A percentile compares a stretch with the other conserved stretches of the same genome.
These are phyloP conservation scores for Colletotrichum sp. DNA, from an alignment of 2,329 filamentous ascomycete genomes.

Conservation along the genomic window DNA sequence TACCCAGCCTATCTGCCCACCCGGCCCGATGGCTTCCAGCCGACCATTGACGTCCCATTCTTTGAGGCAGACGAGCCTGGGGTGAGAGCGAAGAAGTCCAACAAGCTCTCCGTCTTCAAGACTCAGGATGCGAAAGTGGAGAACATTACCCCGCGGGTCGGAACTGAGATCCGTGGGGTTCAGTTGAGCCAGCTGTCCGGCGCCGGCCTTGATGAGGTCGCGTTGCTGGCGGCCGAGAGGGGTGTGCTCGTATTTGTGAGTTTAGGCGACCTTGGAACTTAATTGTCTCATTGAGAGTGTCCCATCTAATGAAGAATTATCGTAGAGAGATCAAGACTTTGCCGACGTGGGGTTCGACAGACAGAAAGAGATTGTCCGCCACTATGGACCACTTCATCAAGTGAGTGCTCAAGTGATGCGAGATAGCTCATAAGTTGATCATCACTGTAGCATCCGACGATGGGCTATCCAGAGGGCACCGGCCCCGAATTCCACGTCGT, in stretches of 20 bases:
- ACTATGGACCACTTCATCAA: constrained; percentile 35
- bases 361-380: constrained; percentile 31
- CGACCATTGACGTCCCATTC: constrained; percentile 26
- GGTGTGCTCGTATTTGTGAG: constrained; percentile 36
- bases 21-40: constrained; percentile 32
- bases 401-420: not conserved
- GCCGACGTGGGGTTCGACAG: constrained; percentile 34
- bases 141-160: constrained; percentile 34
- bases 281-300: not conserved
- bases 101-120: constrained; percentile 25
- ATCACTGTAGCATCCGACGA: constrained; percentile 29
- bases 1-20: constrained; percentile 38
- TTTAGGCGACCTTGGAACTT: fast-evolving
- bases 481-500: constrained; percentile 37
- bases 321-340: constrained; percentile 34
- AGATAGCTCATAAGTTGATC: not conserved
- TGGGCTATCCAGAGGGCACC: constrained; percentile 34
- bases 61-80: constrained; percentile 36
- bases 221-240: constrained; percentile 33
- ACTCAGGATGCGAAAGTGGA: not conserved
- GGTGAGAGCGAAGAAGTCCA: constrained; percentile 29
- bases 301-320: not conserved
- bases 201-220: constrained; percentile 32
- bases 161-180: constrained; percentile 31
- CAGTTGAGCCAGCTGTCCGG: constrained; percentile 29